Percentiles rank a stretch among this genome's conserved stretches.
phyloP scores from a whole-genome alignment of 2,329 filamentous ascomycete species.

The Lasiodiplodia sp. region DNA sequence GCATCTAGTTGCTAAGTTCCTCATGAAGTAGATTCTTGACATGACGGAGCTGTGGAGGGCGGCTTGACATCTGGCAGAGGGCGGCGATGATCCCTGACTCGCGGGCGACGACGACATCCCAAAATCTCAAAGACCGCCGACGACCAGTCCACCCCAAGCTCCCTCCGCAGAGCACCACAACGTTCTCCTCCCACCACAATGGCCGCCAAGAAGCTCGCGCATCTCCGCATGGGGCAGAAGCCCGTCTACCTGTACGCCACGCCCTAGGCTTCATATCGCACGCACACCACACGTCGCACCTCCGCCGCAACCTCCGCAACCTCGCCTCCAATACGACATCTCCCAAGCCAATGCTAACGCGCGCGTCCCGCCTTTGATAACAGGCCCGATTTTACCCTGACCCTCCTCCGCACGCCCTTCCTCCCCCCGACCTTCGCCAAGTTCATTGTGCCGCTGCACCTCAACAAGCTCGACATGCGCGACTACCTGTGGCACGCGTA shows the following conservation, averaged over 20 bases:
- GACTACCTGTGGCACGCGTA: constrained; percentile 94
- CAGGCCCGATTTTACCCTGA: constrained; percentile 83
- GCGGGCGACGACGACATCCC: constrained; percentile 10
- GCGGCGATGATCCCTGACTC: constrained; percentile 8
- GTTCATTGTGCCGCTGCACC: constrained; percentile 88
- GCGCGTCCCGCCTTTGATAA: not conserved
- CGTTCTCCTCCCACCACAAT: not conserved
- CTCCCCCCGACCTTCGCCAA: constrained; percentile 81
- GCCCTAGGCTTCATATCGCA: not conserved
- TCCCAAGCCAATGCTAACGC: not conserved
- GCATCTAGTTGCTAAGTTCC: not conserved
- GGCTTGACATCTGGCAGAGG: not conserved
- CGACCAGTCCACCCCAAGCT: constrained; percentile 31
- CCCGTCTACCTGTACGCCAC: constrained; percentile 56
- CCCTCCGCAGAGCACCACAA: constrained; percentile 4
- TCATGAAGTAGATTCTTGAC: not conserved
- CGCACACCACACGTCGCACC: not conserved
- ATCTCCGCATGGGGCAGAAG: constrained; percentile 49
- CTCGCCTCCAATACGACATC: not conserved
- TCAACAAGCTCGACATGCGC: constrained; percentile 95
- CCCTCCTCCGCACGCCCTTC: constrained; percentile 75
- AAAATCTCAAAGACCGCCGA: constrained; percentile 23
- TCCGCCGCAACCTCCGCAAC: not conserved
- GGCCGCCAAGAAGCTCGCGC: constrained; percentile 33
- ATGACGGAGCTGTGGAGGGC: not conserved